phyloP scores from a whole-genome alignment of 1,284 basidiomycete species.

The Moesziomyces sp. region DNA sequence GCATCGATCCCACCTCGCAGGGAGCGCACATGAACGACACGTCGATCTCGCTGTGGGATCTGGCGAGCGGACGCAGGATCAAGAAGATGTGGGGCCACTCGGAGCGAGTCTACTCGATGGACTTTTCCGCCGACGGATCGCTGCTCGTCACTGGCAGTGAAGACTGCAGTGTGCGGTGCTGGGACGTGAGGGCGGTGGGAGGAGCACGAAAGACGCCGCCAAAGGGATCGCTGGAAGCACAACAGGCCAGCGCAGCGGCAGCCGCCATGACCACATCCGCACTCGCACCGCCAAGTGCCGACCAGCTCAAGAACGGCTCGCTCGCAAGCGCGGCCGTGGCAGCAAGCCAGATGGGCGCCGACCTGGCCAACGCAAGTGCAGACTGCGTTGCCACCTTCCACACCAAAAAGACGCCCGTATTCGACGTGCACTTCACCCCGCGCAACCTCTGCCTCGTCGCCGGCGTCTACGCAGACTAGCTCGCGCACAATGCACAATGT shows the following conservation, averaged over 20 bases:
- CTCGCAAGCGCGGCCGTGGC: slow-evolving; percentile 10
- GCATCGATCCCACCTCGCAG: slow-evolving; percentile 15
- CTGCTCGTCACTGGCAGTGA: slow-evolving; percentile 87
- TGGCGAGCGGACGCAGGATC: slow-evolving; percentile 88
- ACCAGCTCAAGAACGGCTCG: slow-evolving; percentile 2
- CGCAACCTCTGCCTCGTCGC: slow-evolving; percentile 92
- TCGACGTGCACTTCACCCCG: slow-evolving; percentile 91
- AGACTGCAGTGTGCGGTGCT: slow-evolving; percentile 94
- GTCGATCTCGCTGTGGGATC: slow-evolving; percentile 94
- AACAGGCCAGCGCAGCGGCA: slow-evolving; percentile 22
- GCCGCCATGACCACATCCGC: background rate
- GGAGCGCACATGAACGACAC: slow-evolving; percentile 75
- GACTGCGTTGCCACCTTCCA: slow-evolving; percentile 90
- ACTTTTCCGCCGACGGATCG: slow-evolving; percentile 90
- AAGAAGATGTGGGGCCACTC: slow-evolving; percentile 98
- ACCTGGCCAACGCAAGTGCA: slow-evolving; percentile 63
- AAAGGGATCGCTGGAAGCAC: slow-evolving; percentile 31
- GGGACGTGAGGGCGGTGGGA: slow-evolving; percentile 90
- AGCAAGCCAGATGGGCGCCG: slow-evolving; percentile 10
- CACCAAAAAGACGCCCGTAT: slow-evolving; percentile 93
- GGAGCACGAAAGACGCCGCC: slow-evolving; percentile 26
- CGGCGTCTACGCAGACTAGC: slow-evolving; percentile 70
- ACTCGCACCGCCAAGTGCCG: background rate
- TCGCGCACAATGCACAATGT: background rate
- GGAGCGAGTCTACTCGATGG: slow-evolving; percentile 85